Conservation (phyloP, 2,329 filamentous ascomycete species). For the Neofusicoccum laricinum region DNA sequence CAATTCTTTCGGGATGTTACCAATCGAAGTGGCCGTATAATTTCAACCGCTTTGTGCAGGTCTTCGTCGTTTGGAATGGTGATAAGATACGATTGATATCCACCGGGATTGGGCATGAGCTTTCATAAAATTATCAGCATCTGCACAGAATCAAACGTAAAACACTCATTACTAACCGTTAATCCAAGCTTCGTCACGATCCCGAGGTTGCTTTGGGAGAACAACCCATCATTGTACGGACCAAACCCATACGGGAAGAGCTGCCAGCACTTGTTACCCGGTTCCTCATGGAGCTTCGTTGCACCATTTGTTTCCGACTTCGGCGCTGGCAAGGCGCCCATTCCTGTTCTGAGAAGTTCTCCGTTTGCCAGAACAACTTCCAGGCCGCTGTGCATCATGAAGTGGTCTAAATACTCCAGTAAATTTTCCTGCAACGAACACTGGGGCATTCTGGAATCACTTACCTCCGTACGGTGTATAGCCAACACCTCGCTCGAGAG, state of each 20-base stretch:
- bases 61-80: conserved; percentile 51
- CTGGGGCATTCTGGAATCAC: conserved; percentile 19
- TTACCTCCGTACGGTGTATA: conserved; percentile 37
- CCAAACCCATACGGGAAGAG: conserved; percentile 37
- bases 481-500: conserved; percentile 33
- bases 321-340: conserved; percentile 36
- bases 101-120: conserved; percentile 54
- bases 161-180: background rate
- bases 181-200: conserved; percentile 52
- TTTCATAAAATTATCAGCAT: conserved; percentile 5
- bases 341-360: conserved; percentile 39
- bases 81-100: conserved; percentile 44
- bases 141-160: too few species aligned
- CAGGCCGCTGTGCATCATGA: conserved; percentile 44
- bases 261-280: conserved; percentile 27
- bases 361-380: conserved; percentile 44
- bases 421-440: too few species aligned
- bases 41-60: conserved; percentile 47
- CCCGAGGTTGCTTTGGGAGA: conserved; percentile 35
- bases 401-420: conserved; percentile 34
- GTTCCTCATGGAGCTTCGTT: conserved; percentile 16
- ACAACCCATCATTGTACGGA: conserved; percentile 36
- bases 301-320: conserved; percentile 22
- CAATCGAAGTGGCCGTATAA: conserved; percentile 45
- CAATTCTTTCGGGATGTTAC: background rate